Conservation (phyloP, 805 yeast species). For the Saccharomyces paradoxus region DNA sequence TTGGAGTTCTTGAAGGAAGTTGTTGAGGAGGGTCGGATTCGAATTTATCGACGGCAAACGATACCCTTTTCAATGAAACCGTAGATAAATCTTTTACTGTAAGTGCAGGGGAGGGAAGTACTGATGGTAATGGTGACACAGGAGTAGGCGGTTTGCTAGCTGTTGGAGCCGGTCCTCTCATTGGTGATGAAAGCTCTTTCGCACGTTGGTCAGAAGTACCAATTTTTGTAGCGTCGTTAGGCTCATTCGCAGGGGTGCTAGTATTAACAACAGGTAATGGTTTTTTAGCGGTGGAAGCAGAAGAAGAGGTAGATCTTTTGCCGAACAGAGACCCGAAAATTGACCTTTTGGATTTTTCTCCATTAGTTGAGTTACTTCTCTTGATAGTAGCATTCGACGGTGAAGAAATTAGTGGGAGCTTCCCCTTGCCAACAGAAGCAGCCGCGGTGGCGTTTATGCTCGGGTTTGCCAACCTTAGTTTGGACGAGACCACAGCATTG, state of each 20-base stretch:
- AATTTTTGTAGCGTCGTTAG: not conserved
- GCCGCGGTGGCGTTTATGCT: not conserved
- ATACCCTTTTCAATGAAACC: slow-evolving; percentile 50
- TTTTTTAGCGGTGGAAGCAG: not conserved
- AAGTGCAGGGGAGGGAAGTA: slow-evolving; percentile 2
- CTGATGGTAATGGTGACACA: not conserved
- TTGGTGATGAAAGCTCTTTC: not conserved
- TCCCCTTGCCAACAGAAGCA: not conserved
- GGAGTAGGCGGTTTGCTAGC: not conserved
- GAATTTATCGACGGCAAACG: slow-evolving; percentile 68
- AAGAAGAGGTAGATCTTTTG: slow-evolving; percentile 9
- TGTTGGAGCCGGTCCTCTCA: not conserved
- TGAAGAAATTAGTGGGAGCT: slow-evolving; percentile 5
- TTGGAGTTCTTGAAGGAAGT: slow-evolving; percentile 78
- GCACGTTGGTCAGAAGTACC: not conserved
- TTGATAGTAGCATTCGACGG: slow-evolving; percentile 4
- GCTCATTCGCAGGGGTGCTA: not conserved
- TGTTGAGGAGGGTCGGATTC: slow-evolving; percentile 85
- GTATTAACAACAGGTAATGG: not conserved
- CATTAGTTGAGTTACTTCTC: slow-evolving; percentile 14
- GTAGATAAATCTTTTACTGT: slow-evolving; percentile 27
- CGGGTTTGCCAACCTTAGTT: not conserved
- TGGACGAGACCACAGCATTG: slow-evolving; percentile 1
- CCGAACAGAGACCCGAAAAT: slow-evolving; percentile 25
- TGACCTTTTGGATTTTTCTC: slow-evolving; percentile 19